Evolutionary conservation across 257 asterid species (phyloP), one percentile per base, ranked within the genome.

Genomic region (Misopates orontium): DNA sequence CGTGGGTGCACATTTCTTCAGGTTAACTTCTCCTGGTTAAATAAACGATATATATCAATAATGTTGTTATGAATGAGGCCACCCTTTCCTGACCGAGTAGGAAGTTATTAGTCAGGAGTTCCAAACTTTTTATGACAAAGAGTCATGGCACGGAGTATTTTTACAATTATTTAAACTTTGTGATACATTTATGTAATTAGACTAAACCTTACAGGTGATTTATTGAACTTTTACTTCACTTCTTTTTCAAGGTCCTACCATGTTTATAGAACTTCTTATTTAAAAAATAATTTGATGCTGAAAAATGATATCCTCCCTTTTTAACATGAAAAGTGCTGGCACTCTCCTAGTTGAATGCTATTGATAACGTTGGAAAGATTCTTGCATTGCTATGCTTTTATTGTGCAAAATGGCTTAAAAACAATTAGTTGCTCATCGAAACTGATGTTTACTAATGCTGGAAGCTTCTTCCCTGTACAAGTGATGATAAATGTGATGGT

Each of bases 1-100:
- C 44, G 75, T 94, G 74, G 99, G 99, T 65, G 99, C 99, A 45
- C 98, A 94, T 82, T 94, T 94, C 82, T 94, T 94, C 91, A 94
- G 99, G 99, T 94, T 68, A 41, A 54, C 62, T 41, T 67, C 25
- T 71, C 54, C 42, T 64, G 3, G 66, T 66, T 63, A 66, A 51
- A 54, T 45, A 25, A 1, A 36, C 52, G 56, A 22, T 44, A 19
- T 15, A 42, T 66, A 55, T 60, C 20, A 49, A 24, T 31, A 22
- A 50, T 59, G 64, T 42, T 23, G 55, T 18, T 5, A 23, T 44
- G 14, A 20, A 11, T 41, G 32, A 44, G 65, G 22, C 54, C 68
- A 39, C 59, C 53, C 62, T 52, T 52, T 21, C 36, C 36, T 56
- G 67, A 66, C 40, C 44, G 12, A 20, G 32, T 28, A n/a, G 13